Evolutionary conservation across 768 basidiomycete species (phyloP), one percentile per base, ranked within the genome.

Genomic region (Xerocomellus intermedius): DNA sequence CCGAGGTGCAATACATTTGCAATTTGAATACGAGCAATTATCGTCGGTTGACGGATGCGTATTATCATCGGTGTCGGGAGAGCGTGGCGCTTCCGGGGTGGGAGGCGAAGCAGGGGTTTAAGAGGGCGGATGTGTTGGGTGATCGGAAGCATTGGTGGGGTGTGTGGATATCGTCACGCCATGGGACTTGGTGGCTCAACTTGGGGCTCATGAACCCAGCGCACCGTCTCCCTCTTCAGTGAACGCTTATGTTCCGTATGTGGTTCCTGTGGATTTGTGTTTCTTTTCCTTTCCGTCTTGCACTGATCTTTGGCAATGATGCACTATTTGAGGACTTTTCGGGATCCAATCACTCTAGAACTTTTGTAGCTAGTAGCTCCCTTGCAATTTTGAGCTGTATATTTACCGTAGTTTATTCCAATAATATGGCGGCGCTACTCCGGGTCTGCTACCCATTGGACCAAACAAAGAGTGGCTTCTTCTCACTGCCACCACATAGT

Each of bases 121-220:
- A 64, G 58, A 74, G 84, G 35, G 74, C 79, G 39, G 84, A 86
- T 64, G 73, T 75, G 44, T 59, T 85, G 32, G 82, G 81, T 1
- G 71, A 73, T 37, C 68, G 72, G 49, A 73, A 75, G 52, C 64
- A 71, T 48, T 84, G 78, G 63, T 75, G 77, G 64, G 82, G 81
- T 2, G 47, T 66, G 37, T 71, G 69, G 70, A 55, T 69, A 30
- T 58, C 70, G 32, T 53, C 63, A 5, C 54, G 46, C 6, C 69
- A 79, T 42, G 63, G 73, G 4, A 69, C 71, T 5, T 82, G 79
- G 78, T 75, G 72, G 54, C 61, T 82, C 22, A 75, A 77, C 48
- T 65, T 85, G 55, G 78, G 75, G 32, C 66, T 84, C 14, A 65
- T 77, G 44, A 56, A 64, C 17, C 54, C 59, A 1, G 47, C 54